phyloP scores from a whole-genome alignment of 2,329 filamentous ascomycete species.

The Chaetomium sp. region DNA sequence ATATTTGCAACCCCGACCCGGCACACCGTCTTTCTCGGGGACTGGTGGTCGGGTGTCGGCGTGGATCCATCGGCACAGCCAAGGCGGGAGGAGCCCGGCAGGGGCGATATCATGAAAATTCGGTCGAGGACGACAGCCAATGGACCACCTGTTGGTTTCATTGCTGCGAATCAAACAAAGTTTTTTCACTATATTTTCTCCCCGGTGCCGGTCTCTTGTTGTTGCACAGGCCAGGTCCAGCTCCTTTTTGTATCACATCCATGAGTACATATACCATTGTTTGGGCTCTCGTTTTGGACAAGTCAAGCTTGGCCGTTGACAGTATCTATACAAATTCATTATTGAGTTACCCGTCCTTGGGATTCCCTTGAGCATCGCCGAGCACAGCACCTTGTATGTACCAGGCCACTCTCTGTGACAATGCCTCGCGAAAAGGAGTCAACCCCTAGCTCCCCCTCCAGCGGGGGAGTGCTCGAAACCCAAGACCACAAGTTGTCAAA shows the following conservation, averaged over 20 bases:
- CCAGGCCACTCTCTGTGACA: neutral
- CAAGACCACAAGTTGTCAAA: neutral
- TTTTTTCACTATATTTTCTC: slow-evolving; percentile 3
- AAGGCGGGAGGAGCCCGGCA: slow-evolving; percentile 11
- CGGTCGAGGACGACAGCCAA: slow-evolving; percentile 10
- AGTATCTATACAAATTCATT: neutral
- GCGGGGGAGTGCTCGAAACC: neutral
- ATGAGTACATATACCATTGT: slow-evolving; percentile 14
- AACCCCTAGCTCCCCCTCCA: neutral
- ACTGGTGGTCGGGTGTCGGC: slow-evolving; percentile 23
- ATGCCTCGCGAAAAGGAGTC: slow-evolving; percentile 10
- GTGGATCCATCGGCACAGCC: slow-evolving; percentile 21
- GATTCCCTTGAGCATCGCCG: neutral
- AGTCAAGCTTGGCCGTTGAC: neutral
- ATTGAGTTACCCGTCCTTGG: neutral
- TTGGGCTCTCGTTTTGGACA: neutral
- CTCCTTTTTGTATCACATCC: neutral
- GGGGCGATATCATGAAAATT: slow-evolving; percentile 12
- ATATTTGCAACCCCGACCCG: neutral
- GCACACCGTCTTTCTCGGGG: neutral
- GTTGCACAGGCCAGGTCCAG: neutral
- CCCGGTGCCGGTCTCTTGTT: neutral
- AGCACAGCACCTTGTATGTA: neutral
- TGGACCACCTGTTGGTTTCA: neutral
- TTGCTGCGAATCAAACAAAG: slow-evolving; percentile 3